A percentile compares a stretch with the other conserved stretches of the same genome.
Conservation (phyloP, 768 basidiomycete genomes). For the Hirschioporus abietinus region DNA sequence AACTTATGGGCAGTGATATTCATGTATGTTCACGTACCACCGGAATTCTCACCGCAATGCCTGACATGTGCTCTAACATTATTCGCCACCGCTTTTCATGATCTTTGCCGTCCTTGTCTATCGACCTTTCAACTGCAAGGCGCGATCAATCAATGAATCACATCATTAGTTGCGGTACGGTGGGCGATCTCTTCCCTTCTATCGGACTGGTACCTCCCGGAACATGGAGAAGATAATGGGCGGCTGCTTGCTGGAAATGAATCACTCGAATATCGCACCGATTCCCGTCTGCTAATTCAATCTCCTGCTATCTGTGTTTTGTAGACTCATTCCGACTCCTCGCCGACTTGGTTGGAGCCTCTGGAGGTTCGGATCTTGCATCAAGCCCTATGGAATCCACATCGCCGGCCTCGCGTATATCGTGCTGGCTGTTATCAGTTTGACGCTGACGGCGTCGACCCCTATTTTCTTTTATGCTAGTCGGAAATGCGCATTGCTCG, state of each 20-base stretch:
- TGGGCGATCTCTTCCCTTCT: no score
- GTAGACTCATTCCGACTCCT: not conserved
- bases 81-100: not conserved
- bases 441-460: not conserved
- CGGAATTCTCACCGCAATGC: not conserved
- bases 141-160: not conserved
- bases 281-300: not conserved
- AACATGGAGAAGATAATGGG: not conserved
- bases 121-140: not conserved
- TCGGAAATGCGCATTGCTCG: not conserved
- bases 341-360: not conserved
- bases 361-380: not conserved
- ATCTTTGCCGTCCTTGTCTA: not conserved
- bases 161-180: no score
- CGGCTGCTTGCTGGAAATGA: not conserved
- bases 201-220: no score
- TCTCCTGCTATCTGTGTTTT: not conserved
- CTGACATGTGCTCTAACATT: not conserved
- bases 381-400: not conserved
- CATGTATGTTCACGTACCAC: not conserved
- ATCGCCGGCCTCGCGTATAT: not conserved
- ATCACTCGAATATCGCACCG: not conserved
- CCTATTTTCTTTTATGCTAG: not conserved
- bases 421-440: not conserved
- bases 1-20: not conserved